Evolutionary conservation across 257 asterid species (phyloP).

Genomic region (Fraxinus cuspidata): DNA sequence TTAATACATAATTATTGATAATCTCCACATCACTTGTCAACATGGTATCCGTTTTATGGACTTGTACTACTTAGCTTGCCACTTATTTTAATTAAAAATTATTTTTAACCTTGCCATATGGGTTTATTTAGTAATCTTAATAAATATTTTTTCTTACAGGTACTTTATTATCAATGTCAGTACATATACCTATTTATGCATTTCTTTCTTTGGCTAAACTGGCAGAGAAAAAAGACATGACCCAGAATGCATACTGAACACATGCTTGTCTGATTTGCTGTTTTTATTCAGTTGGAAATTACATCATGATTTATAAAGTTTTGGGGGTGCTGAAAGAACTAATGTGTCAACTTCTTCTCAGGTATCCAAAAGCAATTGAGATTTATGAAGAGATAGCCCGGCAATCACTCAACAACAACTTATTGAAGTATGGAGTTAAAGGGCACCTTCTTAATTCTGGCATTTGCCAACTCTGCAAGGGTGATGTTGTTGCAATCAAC

Average conservation of each 20-base stretch:
- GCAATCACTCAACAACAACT: slow-evolving; percentile 76
- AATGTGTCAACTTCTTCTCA: slow-evolving; percentile 36
- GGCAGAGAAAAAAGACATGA: not conserved
- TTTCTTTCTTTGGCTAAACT: not conserved
- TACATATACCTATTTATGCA: not conserved
- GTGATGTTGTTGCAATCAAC: slow-evolving; percentile 84
- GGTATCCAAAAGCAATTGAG: slow-evolving; percentile 84
- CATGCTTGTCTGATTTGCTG: slow-evolving; percentile 8
- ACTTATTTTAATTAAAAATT: not conserved
- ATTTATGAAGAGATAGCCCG: slow-evolving; percentile 92
- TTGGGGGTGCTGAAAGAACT: slow-evolving; percentile 21
- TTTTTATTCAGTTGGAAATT: slow-evolving; percentile 9
- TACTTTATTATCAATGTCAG: not conserved
- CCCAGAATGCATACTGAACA: not conserved
- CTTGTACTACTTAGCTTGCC: not conserved
- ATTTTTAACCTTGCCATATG: not conserved
- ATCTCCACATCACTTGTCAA: not conserved
- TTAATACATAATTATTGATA: not conserved
- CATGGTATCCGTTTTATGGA: not conserved
- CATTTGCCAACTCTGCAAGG: slow-evolving; percentile 92
- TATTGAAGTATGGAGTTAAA: slow-evolving; percentile 94
- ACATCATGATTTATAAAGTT: slow-evolving; percentile 5
- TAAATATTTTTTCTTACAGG: not conserved
- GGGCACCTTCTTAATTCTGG: slow-evolving; percentile 99
- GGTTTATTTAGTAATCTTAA: not conserved